Evolutionary conservation across 495 filamentous ascomycete genomes (phyloP).

Genomic region (Evansstolkia leycettana): DNA sequence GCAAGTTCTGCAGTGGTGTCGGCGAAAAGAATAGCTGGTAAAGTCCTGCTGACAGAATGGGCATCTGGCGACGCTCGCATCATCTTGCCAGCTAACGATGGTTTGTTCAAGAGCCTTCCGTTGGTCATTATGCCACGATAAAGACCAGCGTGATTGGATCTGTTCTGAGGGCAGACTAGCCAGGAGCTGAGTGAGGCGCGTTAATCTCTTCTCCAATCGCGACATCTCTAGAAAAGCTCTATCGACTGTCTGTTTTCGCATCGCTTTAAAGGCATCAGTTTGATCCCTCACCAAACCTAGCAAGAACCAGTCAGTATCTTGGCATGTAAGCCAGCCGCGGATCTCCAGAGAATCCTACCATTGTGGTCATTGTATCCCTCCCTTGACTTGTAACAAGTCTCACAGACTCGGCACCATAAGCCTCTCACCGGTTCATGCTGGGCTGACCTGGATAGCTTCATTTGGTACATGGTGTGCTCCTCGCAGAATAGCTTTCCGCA

Average conservation of each 20-base stretch:
- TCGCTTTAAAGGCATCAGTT: constrained; percentile 50
- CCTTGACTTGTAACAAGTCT: constrained; percentile 94
- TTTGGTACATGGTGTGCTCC: constrained; percentile 98
- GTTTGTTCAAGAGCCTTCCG: constrained; percentile 78
- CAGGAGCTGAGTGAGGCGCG: constrained; percentile 76
- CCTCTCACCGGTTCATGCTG: constrained; percentile 86
- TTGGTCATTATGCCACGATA: constrained; percentile 49
- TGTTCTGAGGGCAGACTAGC: constrained; percentile 55
- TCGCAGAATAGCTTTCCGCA: constrained; percentile 94
- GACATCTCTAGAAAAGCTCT: constrained; percentile 75
- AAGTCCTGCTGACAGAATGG: constrained; percentile 96
- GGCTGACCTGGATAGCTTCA: constrained; percentile 87
- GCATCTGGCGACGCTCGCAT: constrained; percentile 64
- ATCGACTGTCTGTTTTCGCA: constrained; percentile 68
- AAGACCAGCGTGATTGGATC: constrained; percentile 38
- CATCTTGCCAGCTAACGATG: constrained; percentile 91
- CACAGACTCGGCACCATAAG: constrained; percentile 89
- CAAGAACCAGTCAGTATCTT: background rate
- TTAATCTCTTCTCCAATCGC: constrained; percentile 80
- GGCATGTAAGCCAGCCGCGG: background rate
- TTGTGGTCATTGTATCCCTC: constrained; percentile 90
- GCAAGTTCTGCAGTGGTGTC: constrained; percentile 91
- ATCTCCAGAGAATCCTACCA: constrained; percentile 24
- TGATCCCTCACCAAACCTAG: constrained; percentile 52
- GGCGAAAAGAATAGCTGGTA: constrained; percentile 71